Evolutionary conservation across 2,329 filamentous ascomycete species (phyloP).

Genomic region (Fusarium hostae): DNA sequence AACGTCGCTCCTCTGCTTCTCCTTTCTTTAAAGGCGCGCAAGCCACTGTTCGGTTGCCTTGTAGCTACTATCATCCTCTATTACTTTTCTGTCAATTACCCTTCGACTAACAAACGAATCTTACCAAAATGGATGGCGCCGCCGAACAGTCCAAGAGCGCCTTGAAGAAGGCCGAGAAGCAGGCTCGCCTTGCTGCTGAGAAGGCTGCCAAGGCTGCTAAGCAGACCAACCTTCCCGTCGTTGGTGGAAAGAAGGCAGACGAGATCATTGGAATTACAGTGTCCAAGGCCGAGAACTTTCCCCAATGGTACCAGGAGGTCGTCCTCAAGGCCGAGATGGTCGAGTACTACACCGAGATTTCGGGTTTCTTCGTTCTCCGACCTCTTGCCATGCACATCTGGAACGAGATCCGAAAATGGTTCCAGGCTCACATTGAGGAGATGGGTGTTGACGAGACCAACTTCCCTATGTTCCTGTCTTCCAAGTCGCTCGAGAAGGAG

Average conservation of each 20-base stretch:
- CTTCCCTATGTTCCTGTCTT: conserved; percentile 95
- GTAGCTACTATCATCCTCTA: conserved; percentile 1
- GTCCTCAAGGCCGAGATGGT: conserved; percentile 97
- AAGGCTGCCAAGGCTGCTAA: conserved; percentile 72
- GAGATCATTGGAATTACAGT: conserved; percentile 89
- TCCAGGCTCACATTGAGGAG: conserved; percentile 80
- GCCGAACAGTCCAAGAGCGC: conserved; percentile 67
- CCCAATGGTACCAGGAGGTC: conserved; percentile 97
- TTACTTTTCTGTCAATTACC: not conserved
- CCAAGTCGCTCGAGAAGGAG: conserved; percentile 86
- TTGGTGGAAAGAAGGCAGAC: conserved; percentile 69
- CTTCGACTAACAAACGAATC: conserved; percentile 18
- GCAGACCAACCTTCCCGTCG: conserved; percentile 61
- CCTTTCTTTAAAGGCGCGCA: conserved; percentile 28
- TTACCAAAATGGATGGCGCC: conserved; percentile 49
- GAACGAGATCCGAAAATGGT: conserved; percentile 74
- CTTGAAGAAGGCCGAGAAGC: conserved; percentile 74
- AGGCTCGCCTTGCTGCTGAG: conserved; percentile 68
- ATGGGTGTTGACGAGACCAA: conserved; percentile 95
- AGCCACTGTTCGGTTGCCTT: conserved; percentile 23
- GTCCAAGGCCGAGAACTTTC: conserved; percentile 86
- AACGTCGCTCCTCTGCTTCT: conserved; percentile 26
- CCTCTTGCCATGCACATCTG: conserved; percentile 75
- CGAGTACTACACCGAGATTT: conserved; percentile 93
- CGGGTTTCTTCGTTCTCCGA: conserved; percentile 95